These are phyloP conservation scores for Apiotrichum sp. DNA, from an alignment of 1,284 basidiomycete genomes.

Conservation along the genomic window DNA sequence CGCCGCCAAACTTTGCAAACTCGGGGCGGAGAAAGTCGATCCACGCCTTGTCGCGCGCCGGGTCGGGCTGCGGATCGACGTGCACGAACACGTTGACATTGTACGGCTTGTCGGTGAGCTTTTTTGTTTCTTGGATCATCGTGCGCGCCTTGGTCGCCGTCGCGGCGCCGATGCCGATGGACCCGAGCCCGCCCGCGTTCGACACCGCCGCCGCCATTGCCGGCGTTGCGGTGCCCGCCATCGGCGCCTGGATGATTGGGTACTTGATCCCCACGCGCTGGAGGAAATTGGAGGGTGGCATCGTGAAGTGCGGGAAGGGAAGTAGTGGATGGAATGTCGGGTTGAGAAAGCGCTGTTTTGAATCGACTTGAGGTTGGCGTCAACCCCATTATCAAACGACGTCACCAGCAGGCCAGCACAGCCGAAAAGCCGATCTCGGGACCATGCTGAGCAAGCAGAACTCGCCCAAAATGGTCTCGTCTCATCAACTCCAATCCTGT, in stretches of 20 bases:
- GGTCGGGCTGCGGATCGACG: slow-evolving; percentile 6
- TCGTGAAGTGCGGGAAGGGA: not conserved
- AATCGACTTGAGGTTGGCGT: no score
- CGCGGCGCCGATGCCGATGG: slow-evolving; percentile 32
- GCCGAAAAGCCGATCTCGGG: no score
- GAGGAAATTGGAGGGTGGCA: not conserved
- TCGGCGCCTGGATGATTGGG: slow-evolving; percentile 40
- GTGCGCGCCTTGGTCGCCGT: slow-evolving; percentile 17
- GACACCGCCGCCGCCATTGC: slow-evolving; percentile 36
- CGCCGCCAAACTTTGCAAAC: slow-evolving; percentile 20
- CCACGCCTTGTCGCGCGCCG: slow-evolving; percentile 18
- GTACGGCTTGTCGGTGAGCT: slow-evolving; percentile 23
- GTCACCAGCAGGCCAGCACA: no score
- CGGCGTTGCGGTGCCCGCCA: slow-evolving; percentile 39
- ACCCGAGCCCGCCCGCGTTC: slow-evolving; percentile 37
- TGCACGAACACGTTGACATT: slow-evolving; percentile 41
- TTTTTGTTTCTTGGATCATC: slow-evolving; percentile 23
- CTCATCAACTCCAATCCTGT: no score
- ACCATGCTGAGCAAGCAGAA: no score
- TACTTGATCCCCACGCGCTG: slow-evolving; percentile 20
- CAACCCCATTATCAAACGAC: no score
- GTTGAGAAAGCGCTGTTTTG: no score
- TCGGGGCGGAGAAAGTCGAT: slow-evolving; percentile 18
- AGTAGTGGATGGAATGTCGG: not conserved
- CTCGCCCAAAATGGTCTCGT: no score